Percentiles rank a stretch among this genome's conserved stretches.
These are phyloP conservation scores for Iberis pinnata DNA, from an alignment of 345 rosid species.

Conservation along the genomic window DNA sequence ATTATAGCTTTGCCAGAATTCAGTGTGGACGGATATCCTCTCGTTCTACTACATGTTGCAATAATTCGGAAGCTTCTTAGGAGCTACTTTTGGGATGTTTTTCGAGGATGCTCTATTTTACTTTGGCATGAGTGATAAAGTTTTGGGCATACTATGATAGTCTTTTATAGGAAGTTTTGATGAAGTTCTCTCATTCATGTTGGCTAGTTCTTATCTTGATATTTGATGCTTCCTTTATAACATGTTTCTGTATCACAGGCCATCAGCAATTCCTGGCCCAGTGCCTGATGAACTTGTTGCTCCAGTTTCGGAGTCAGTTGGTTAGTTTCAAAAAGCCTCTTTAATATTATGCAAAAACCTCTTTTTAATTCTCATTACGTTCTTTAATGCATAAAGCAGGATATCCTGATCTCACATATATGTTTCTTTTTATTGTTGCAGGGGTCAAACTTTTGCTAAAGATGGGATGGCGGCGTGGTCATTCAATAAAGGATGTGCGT, in stretches of 20 bases:
- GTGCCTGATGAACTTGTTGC: slow-evolving; percentile 76
- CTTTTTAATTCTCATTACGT: background rate
- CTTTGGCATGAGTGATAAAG: background rate
- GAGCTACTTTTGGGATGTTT: background rate
- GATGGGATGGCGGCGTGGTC: slow-evolving; percentile 97
- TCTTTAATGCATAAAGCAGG: slow-evolving; percentile 4
- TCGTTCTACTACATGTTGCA: background rate
- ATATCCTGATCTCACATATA: slow-evolving; percentile 13
- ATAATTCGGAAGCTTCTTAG: slow-evolving; percentile 15
- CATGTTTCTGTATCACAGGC: slow-evolving; percentile 43
- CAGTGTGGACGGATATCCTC: background rate
- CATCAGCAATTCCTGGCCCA: slow-evolving; percentile 93
- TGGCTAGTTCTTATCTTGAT: background rate
- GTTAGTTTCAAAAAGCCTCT: slow-evolving; percentile 39
- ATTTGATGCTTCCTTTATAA: slow-evolving; percentile 17
- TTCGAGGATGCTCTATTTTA: background rate
- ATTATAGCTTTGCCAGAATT: slow-evolving; percentile 9
- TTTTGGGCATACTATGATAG: slow-evolving; percentile 4
- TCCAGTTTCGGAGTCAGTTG: slow-evolving; percentile 87
- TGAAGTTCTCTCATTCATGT: background rate
- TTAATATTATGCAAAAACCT: background rate
- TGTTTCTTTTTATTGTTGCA: slow-evolving; percentile 28
- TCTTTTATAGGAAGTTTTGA: background rate
- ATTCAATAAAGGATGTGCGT: slow-evolving; percentile 64
- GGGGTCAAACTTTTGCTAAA: slow-evolving; percentile 80